Conservation (phyloP, 2,329 filamentous ascomycete genomes). For the Aspergillus flavus region DNA sequence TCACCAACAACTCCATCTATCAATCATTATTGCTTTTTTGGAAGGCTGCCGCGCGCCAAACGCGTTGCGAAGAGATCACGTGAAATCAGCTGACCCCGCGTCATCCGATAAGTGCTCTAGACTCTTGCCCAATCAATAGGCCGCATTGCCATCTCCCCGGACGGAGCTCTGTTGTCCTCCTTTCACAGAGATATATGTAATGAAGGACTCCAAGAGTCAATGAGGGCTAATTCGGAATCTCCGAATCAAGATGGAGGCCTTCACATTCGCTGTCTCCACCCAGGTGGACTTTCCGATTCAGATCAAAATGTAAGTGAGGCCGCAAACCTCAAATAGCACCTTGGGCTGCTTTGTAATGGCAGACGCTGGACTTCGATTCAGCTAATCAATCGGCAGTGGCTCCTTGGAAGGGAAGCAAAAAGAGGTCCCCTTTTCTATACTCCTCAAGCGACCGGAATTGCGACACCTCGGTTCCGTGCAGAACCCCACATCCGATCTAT, state of each 20-base stretch:
- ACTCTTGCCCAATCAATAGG: constrained; percentile 16
- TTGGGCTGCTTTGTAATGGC: background rate
- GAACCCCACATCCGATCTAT: constrained; percentile 83
- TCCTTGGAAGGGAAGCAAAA: constrained; percentile 78
- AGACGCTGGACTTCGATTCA: background rate
- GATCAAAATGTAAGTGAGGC: constrained; percentile 62
- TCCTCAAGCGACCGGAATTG: constrained; percentile 77
- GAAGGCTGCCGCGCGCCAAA: constrained; percentile 3
- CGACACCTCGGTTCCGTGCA: constrained; percentile 86
- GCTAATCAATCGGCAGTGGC: constrained; percentile 53
- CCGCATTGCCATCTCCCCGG: constrained; percentile 6
- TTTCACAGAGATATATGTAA: constrained; percentile 6
- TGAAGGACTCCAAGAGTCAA: constrained; percentile 10
- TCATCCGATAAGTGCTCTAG: constrained; percentile 10
- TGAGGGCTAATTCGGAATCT: constrained; percentile 4
- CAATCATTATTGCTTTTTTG: background rate
- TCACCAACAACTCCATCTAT: background rate
- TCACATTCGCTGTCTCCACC: constrained; percentile 90
- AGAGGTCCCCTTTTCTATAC: constrained; percentile 72
- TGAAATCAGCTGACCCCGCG: constrained; percentile 15
- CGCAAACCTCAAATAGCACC: background rate
- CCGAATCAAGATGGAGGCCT: constrained; percentile 74
- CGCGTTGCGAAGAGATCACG: constrained; percentile 14
- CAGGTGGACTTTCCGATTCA: constrained; percentile 73
- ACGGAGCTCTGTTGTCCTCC: constrained; percentile 8